Evolutionary conservation across 1,139 yeast species (phyloP).

Genomic region (Saccharomyces pastorianus): DNA sequence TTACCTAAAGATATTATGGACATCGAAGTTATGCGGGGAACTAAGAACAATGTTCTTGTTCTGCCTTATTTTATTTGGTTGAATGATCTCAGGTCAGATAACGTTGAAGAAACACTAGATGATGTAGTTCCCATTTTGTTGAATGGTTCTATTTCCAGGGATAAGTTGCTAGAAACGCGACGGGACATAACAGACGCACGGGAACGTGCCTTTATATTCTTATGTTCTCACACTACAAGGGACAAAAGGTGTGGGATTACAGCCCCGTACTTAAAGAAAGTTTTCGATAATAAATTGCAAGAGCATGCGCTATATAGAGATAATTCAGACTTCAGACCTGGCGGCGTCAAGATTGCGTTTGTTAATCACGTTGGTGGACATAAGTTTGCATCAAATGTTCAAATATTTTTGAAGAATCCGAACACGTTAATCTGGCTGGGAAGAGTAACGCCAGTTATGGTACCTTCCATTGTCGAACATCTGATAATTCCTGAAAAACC

Average conservation of each 20-base stretch:
- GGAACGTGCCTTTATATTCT: conserved; percentile 52
- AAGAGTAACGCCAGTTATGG: conserved; percentile 70
- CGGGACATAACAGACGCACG: conserved; percentile 34
- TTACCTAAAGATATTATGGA: conserved; percentile 39
- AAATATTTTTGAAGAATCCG: conserved; percentile 53
- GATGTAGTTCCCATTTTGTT: conserved; percentile 41
- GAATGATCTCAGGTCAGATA: conserved; percentile 39
- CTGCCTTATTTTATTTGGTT: conserved; percentile 76
- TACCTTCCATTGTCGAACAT: conserved; percentile 63
- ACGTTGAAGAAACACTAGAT: conserved; percentile 41
- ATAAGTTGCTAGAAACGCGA: conserved; percentile 16
- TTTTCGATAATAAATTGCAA: conserved; percentile 64
- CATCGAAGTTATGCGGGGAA: conserved; percentile 37
- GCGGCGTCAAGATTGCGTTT: conserved; percentile 62
- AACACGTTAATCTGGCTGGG: conserved; percentile 88
- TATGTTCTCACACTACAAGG: conserved; percentile 85
- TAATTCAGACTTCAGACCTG: conserved; percentile 58
- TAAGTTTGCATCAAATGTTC: conserved; percentile 82
- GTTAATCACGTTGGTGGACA: conserved; percentile 94
- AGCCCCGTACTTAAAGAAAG: conserved; percentile 81
- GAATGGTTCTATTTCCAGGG: conserved; percentile 14
- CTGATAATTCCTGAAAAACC: conserved; percentile 25
- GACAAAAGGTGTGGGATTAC: conserved; percentile 92
- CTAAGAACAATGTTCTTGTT: conserved; percentile 51
- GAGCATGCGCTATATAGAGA: conserved; percentile 69